Evolutionary conservation across 768 basidiomycete species (phyloP).

Genomic region (Termitomyces sp.): DNA sequence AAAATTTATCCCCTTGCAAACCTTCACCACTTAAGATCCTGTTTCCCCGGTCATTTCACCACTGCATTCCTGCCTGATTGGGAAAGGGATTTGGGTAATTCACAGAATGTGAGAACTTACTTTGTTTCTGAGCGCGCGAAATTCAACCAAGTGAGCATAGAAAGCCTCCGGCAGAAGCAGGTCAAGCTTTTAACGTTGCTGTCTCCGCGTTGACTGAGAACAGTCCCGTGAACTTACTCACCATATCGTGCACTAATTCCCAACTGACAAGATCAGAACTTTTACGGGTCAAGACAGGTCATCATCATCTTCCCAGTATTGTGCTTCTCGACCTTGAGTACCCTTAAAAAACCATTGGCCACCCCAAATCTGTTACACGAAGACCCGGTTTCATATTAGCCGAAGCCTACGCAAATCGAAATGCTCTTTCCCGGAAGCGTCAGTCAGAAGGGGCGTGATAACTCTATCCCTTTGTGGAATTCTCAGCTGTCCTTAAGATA

Average conservation of each 20-base stretch:
- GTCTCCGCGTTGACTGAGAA: conserved; percentile 17
- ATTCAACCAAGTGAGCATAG: conserved; percentile 4
- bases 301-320: background rate
- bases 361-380: background rate
- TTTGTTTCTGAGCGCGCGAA: conserved; percentile 2
- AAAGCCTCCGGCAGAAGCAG: conserved; percentile 12
- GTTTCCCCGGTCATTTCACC: background rate
- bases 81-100: background rate
- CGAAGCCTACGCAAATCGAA: background rate
- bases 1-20: conserved; percentile 1
- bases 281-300: background rate
- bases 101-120: conserved; percentile 7
- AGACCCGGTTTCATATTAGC: background rate
- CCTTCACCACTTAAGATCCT: background rate
- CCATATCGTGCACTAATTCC: conserved; percentile 9
- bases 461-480: background rate
- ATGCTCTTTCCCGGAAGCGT: background rate
- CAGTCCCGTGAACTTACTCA: conserved; percentile 7
- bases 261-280: conserved; percentile 1
- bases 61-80: background rate
- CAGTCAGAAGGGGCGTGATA: background rate
- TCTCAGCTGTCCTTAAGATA: background rate
- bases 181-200: conserved; percentile 16
- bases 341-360: background rate
- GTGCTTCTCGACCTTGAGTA: background rate